Conservation (phyloP, 2,329 filamentous ascomycete genomes). For the Didymella arachidicola region DNA sequence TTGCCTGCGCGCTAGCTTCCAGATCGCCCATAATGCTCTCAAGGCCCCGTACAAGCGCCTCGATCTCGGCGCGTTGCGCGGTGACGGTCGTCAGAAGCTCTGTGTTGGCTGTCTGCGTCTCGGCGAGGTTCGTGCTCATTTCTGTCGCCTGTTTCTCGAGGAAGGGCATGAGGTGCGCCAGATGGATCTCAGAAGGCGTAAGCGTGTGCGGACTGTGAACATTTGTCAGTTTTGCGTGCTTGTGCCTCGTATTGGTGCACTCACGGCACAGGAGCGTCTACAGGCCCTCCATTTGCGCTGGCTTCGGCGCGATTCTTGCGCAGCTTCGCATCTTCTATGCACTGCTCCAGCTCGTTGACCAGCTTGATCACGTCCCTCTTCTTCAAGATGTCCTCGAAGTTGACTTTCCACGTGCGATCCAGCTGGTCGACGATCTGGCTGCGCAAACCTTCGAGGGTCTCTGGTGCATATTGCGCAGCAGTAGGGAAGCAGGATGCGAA, state of each 20-base stretch:
- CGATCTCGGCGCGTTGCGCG: slow-evolving; percentile 65
- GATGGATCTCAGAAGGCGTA: slow-evolving; percentile 63
- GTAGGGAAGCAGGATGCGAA: slow-evolving; percentile 72
- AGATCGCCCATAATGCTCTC: slow-evolving; percentile 66
- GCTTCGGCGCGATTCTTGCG: slow-evolving; percentile 57
- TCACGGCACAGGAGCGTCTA: slow-evolving; percentile 56
- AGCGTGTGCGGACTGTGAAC: slow-evolving; percentile 64
- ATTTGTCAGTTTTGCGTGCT: not conserved
- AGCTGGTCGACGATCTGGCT: slow-evolving; percentile 66
- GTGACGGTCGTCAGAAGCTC: slow-evolving; percentile 60
- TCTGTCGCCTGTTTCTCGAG: slow-evolving; percentile 60
- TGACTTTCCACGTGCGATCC: slow-evolving; percentile 63
- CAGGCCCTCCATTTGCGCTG: slow-evolving; percentile 46
- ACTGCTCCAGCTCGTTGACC: slow-evolving; percentile 67
- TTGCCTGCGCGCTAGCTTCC: slow-evolving; percentile 57
- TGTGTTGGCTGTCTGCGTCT: slow-evolving; percentile 62
- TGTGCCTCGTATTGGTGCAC: slow-evolving; percentile 31
- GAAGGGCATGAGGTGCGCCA: slow-evolving; percentile 66
- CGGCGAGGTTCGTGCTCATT: slow-evolving; percentile 59
- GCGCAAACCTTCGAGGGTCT: slow-evolving; percentile 64
- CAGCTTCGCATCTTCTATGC: slow-evolving; percentile 65
- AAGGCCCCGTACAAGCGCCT: slow-evolving; percentile 61
- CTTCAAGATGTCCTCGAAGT: slow-evolving; percentile 67
- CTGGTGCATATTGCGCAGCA: slow-evolving; percentile 64
- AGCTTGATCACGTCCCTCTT: slow-evolving; percentile 64